A percentile compares a stretch with the other conserved stretches of the same genome.
Conservation (phyloP, 73 alveolate species). For the Stentor coeruleus region DNA sequence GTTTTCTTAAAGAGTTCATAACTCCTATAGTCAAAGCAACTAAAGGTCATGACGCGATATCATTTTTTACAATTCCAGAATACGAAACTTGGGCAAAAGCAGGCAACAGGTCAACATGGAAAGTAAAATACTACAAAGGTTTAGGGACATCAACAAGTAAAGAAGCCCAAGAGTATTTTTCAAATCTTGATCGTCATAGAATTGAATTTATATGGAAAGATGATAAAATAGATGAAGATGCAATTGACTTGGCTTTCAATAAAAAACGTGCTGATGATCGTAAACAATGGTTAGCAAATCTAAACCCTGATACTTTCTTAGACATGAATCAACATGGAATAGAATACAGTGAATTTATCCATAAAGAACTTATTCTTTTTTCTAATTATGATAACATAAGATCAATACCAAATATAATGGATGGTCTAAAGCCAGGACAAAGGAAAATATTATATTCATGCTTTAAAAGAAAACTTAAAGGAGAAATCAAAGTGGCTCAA, state of each 20-base stretch:
- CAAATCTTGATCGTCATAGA: slow-evolving; percentile 73
- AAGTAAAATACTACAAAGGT: slow-evolving; percentile 99
- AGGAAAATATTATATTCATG: slow-evolving; percentile 90
- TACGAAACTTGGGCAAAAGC: slow-evolving; percentile 84
- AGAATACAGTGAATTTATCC: slow-evolving; percentile 82
- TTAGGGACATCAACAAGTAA: slow-evolving; percentile 98
- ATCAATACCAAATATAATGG: slow-evolving; percentile 95
- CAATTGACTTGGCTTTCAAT: slow-evolving; percentile 96
- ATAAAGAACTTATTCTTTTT: slow-evolving; percentile 92
- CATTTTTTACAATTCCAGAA: slow-evolving; percentile 95
- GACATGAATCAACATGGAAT: slow-evolving; percentile 64
- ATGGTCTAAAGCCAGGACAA: slow-evolving; percentile 97
- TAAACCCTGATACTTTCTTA: slow-evolving; percentile 47
- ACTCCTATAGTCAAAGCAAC: slow-evolving; percentile 99
- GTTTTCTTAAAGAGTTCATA: slow-evolving; percentile 95
- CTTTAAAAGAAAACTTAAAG: slow-evolving; percentile 79
- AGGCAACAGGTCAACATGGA: slow-evolving; percentile 70
- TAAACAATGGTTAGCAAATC: slow-evolving; percentile 87
- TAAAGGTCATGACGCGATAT: slow-evolving; percentile 51
- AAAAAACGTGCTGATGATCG: slow-evolving; percentile 94
- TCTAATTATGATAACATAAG: slow-evolving; percentile 94
- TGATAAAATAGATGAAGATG: slow-evolving; percentile 88
- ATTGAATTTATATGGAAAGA: slow-evolving; percentile 67
- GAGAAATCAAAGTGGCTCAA: slow-evolving; percentile 98
- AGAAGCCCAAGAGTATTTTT: slow-evolving; percentile 98